Base-by-base conservation (phyloP, 257 asterid species). In the Solanum virginianum region DNA sequence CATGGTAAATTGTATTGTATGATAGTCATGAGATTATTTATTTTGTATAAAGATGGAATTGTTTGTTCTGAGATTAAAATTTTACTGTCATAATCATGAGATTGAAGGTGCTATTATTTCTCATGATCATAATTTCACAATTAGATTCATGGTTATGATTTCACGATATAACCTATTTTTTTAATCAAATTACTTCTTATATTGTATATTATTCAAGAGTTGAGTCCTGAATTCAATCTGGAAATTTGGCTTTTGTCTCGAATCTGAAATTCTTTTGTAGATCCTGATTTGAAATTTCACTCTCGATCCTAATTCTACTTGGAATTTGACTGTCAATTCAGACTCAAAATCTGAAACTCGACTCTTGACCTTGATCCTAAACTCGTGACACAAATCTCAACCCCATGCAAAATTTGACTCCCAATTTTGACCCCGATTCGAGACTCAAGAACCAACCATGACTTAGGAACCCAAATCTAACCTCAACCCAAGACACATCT, bases 251-350 rank as follows among this genome's bases (percentile, higher is more conserved):
- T 56, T 24, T 17, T 18, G 62, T 0, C 5, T 17, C 14, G 1
- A 2, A 20, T 1, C 0, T 1, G 3, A 6, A 6, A 9, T 20
- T 0, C 13, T 18, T 20, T 0, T 20, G n/a, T 20, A 20, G 1
- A 20, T 13, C 20, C 20, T 13, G 20, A 57, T 10, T 1, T 20
- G 14, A 57, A 57, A 57, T 9, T 57, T 57, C 3, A 57, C 24
- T 57, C 65, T 5, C 2, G 1, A 57, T 1, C 65, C 1, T 13
- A 1, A 56, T 7, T 1, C 24, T 57, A 8, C 1, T 57, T 0
- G 3, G n/a, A 8, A 20, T 9, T 0, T 4, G 29, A 59, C 29
- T 20, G 3, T 59, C 14, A 6, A 9, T 4, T 20, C 15, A 59
- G 3, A 59, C n/a, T 10, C 4, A 6, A 59, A 59, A 59, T 13